Percentiles rank a stretch among this genome's conserved stretches.
Evolutionary conservation across 164 flowering plant genomes (phyloP).

Genomic region (Chloranthus sessilifolius): DNA sequence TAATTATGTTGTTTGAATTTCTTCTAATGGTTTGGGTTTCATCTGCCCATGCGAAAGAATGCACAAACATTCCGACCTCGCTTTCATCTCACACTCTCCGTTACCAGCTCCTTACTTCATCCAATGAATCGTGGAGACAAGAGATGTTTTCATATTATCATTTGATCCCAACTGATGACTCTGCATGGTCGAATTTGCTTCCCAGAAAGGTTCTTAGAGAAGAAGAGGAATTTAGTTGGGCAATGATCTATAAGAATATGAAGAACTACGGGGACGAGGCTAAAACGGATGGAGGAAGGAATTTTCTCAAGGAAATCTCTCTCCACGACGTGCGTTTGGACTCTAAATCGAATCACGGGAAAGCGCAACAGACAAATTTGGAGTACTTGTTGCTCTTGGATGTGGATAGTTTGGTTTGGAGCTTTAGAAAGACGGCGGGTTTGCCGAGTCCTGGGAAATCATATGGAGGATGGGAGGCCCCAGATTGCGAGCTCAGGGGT

Average conservation of each 20-base stretch:
- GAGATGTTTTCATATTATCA: constrained; percentile 59
- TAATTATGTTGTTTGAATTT: too few relatives aligned
- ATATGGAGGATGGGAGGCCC: constrained; percentile 85
- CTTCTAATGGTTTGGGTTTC: too few relatives aligned
- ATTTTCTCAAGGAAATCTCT: constrained; percentile 60
- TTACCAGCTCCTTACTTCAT: constrained; percentile 42
- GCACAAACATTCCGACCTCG: constrained; percentile 56
- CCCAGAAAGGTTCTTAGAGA: constrained; percentile 50
- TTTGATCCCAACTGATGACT: constrained; percentile 68
- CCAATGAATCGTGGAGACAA: constrained; percentile 54
- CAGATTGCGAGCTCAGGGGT: constrained; percentile 70
- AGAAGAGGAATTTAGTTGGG: constrained; percentile 49
- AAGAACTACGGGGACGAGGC: constrained; percentile 28
- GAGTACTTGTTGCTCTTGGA: constrained; percentile 82
- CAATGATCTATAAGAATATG: constrained; percentile 47
- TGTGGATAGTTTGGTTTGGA: constrained; percentile 80
- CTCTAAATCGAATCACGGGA: constrained; percentile 40
- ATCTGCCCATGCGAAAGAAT: too few relatives aligned
- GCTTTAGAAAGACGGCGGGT: constrained; percentile 79
- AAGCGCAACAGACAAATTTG: constrained; percentile 84
- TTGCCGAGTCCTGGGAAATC: constrained; percentile 54
- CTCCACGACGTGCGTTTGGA: constrained; percentile 75
- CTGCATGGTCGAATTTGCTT: constrained; percentile 57
- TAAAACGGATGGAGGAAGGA: constrained; percentile 8
- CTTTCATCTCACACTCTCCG: constrained; percentile 60